A percentile compares a stretch with the other conserved stretches of the same genome.
phyloP scores from a whole-genome alignment of 306 rosid genomes.

The Lathyrus aphaca region DNA sequence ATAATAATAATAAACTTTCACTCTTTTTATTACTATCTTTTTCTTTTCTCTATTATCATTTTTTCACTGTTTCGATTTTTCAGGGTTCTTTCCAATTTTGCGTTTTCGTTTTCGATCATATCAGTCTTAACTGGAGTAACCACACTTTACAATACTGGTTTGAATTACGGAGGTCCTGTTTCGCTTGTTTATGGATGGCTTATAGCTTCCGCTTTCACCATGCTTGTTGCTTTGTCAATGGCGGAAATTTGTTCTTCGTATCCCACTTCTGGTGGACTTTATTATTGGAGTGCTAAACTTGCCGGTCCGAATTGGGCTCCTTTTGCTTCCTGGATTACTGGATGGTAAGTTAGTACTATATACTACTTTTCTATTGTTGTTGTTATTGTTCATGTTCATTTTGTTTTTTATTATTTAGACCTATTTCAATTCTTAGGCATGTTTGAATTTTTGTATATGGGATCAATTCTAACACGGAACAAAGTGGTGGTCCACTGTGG shows the following conservation, averaged over 20 bases:
- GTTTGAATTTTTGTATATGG: not conserved
- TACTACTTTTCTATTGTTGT: no score
- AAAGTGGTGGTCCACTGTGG: no score
- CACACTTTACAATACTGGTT: conserved; percentile 88
- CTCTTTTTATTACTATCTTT: not conserved
- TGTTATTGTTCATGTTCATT: not conserved
- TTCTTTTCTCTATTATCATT: not conserved
- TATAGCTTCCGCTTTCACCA: conserved; percentile 73
- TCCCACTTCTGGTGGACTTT: conserved; percentile 97
- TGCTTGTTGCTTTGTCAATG: conserved; percentile 88
- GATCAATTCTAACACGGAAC: no score
- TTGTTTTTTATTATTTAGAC: not conserved
- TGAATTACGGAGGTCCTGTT: conserved; percentile 81
- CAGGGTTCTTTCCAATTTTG: conserved; percentile 89
- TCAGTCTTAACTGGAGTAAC: conserved; percentile 91
- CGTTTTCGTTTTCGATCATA: conserved; percentile 90
- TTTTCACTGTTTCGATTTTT: not conserved
- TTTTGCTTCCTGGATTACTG: conserved; percentile 96
- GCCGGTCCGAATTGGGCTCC: conserved; percentile 97
- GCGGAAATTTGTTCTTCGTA: conserved; percentile 95
- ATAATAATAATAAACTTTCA: not conserved
- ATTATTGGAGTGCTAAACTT: conserved; percentile 98
- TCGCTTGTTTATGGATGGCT: conserved; percentile 89
- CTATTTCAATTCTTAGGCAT: not conserved
- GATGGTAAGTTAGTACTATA: conserved; percentile 61